These are phyloP conservation scores for Skeletonema tropicum DNA, from an alignment of 108 stramenopile genomes.

Conservation along the genomic window DNA sequence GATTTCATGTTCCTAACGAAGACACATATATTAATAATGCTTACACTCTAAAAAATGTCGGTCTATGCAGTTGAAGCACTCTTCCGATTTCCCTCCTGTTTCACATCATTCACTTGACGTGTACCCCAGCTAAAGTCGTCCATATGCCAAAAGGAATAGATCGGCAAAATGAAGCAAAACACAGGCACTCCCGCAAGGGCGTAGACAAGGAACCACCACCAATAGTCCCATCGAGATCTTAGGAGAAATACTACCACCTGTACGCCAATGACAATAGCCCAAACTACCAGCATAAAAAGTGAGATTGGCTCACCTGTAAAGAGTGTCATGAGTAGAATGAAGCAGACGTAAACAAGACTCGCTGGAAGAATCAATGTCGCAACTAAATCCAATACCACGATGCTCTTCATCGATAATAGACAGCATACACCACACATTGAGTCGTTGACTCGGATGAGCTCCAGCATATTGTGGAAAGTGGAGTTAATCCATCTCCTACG, in stretches of 20 bases:
- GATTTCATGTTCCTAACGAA: too few species aligned
- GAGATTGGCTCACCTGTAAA: slow-evolving; percentile 42
- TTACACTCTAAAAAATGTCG: not conserved
- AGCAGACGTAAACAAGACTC: slow-evolving; percentile 43
- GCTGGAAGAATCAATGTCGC: slow-evolving; percentile 51
- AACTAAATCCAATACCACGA: slow-evolving; percentile 41
- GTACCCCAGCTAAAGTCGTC: slow-evolving; percentile 67
- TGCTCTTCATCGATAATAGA: slow-evolving; percentile 45
- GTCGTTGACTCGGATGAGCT: slow-evolving; percentile 35
- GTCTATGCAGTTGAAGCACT: slow-evolving; percentile 22
- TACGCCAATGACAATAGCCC: slow-evolving; percentile 48
- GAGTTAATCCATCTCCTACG: slow-evolving; percentile 51
- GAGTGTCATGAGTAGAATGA: slow-evolving; percentile 38
- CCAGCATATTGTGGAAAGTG: slow-evolving; percentile 54
- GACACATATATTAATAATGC: too few species aligned
- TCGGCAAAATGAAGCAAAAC: slow-evolving; percentile 57
- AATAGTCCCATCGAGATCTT: slow-evolving; percentile 53
- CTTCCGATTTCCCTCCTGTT: slow-evolving; percentile 6
- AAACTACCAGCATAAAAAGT: slow-evolving; percentile 45
- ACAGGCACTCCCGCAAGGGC: slow-evolving; percentile 50
- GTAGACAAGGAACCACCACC: slow-evolving; percentile 60
- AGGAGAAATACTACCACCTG: slow-evolving; percentile 50
- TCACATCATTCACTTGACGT: slow-evolving; percentile 37
- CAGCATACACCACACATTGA: slow-evolving; percentile 56
- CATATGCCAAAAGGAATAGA: slow-evolving; percentile 66